Percentiles rank a stretch among this genome's conserved stretches.
Conservation (phyloP, 192 early-diverging fungal genomes). For the Chytriomyces sp. region DNA sequence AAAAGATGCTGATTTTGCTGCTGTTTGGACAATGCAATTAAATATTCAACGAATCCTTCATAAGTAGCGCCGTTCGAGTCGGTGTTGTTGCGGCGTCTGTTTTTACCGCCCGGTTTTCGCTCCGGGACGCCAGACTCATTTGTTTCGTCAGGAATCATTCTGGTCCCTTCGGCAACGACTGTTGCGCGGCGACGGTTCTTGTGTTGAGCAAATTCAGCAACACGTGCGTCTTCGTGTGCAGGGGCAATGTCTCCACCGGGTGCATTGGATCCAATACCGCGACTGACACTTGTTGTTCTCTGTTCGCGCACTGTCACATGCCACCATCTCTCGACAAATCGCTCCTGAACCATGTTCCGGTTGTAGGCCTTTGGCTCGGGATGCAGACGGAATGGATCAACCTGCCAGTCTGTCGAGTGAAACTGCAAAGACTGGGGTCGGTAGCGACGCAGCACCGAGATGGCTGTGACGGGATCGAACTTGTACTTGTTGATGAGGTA, state of each 20-base stretch:
- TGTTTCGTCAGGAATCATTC: conserved; percentile 4
- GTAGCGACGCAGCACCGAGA: conserved; percentile 40
- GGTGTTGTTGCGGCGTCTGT: conserved; percentile 9
- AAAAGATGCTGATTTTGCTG: conserved; percentile 4
- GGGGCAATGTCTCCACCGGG: background rate
- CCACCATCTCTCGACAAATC: conserved; percentile 50
- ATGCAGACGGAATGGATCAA: conserved; percentile 45
- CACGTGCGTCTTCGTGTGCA: background rate
- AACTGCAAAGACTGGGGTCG: conserved; percentile 59
- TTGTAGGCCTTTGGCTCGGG: conserved; percentile 38
- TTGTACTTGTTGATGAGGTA: conserved; percentile 54
- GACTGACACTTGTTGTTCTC: conserved; percentile 1
- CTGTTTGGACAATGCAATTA: conserved; percentile 21
- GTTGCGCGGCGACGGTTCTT: conserved; percentile 24
- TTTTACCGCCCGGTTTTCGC: background rate
- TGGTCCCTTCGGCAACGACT: conserved; percentile 1
- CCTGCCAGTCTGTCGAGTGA: conserved; percentile 51
- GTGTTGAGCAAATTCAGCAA: conserved; percentile 5
- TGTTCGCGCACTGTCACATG: conserved; percentile 20
- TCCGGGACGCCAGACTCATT: background rate
- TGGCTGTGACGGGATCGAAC: conserved; percentile 44
- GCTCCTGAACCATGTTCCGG: conserved; percentile 49
- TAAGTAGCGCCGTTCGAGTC: conserved; percentile 9
- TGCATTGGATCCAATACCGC: background rate
- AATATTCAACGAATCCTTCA: conserved; percentile 20